Conservation (phyloP, 306 rosid species). For the Pterocarpus santalinus region DNA sequence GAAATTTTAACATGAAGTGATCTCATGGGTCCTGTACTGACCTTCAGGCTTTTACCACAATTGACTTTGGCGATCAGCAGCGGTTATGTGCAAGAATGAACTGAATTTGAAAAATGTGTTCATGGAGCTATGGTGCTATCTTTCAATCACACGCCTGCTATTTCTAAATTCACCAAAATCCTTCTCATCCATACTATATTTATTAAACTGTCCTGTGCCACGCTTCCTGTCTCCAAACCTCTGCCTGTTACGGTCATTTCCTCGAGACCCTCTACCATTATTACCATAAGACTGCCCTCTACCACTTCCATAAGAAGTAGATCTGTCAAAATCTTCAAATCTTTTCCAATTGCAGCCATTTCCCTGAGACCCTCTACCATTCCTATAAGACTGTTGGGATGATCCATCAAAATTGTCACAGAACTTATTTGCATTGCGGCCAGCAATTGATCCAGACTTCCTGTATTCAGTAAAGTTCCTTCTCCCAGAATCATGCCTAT, state of each 20-base stretch:
- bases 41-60: conserved; percentile 13
- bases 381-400: conserved; percentile 51
- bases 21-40: not conserved
- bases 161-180: conserved; percentile 67
- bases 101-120: conserved; percentile 5
- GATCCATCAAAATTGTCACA: conserved; percentile 60
- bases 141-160: conserved; percentile 82
- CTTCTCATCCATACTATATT: conserved; percentile 50
- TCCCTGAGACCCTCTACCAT: conserved; percentile 53
- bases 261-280: conserved; percentile 48
- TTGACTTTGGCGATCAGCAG: conserved; percentile 22
- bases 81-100: conserved; percentile 17
- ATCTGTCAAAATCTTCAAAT: conserved; percentile 56
- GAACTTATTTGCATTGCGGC: conserved; percentile 56
- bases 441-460: conserved; percentile 54
- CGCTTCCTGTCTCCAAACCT: conserved; percentile 50
- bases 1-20: conserved; percentile 7
- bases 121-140: conserved; percentile 53
- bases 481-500: conserved; percentile 48
- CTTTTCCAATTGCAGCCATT: conserved; percentile 47
- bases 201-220: conserved; percentile 41
- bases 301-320: conserved; percentile 45
- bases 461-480: conserved; percentile 52
- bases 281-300: conserved; percentile 49
- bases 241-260: conserved; percentile 46